Evolutionary conservation across 768 basidiomycete genomes (phyloP).

Genomic region (Hemileccinum impolitum): DNA sequence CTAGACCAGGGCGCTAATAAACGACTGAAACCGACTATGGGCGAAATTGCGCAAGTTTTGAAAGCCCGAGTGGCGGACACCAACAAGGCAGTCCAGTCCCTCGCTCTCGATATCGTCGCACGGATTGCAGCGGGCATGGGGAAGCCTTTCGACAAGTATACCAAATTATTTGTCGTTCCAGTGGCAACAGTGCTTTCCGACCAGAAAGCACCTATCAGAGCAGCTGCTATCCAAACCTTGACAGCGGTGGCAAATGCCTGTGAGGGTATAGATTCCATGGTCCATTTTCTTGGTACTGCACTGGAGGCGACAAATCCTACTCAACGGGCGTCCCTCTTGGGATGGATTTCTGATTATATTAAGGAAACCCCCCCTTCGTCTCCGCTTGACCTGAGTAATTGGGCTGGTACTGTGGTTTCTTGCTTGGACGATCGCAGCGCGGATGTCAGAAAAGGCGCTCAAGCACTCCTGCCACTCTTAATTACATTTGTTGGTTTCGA

Average conservation of each 20-base stretch:
- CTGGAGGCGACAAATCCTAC: slow-evolving; percentile 87
- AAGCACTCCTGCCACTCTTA: slow-evolving; percentile 72
- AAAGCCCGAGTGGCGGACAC: slow-evolving; percentile 88
- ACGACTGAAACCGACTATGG: slow-evolving; percentile 86
- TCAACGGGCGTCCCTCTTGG: slow-evolving; percentile 73
- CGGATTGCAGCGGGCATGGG: slow-evolving; percentile 95
- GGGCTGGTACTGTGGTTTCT: slow-evolving; percentile 61
- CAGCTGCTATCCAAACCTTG: slow-evolving; percentile 73
- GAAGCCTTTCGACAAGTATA: slow-evolving; percentile 89
- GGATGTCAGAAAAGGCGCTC: slow-evolving; percentile 91
- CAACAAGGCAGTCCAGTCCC: slow-evolving; percentile 89
- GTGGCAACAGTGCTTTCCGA: slow-evolving; percentile 86
- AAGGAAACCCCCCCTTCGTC: slow-evolving; percentile 56
- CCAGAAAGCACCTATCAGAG: slow-evolving; percentile 84
- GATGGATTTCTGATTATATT: slow-evolving; percentile 80
- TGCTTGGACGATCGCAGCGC: slow-evolving; percentile 88
- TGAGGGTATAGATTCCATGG: slow-evolving; percentile 81
- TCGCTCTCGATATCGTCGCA: slow-evolving; percentile 87
- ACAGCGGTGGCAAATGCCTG: slow-evolving; percentile 81
- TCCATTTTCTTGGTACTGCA: slow-evolving; percentile 70
- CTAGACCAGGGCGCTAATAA: slow-evolving; percentile 92
- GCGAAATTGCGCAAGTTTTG: slow-evolving; percentile 85
- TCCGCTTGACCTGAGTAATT: slow-evolving; percentile 63
- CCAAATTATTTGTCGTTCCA: slow-evolving; percentile 69
- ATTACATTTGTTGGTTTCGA: slow-evolving; percentile 78